Evolutionary conservation across 495 filamentous ascomycete genomes (phyloP), one percentile per base, ranked within the genome.

Genomic region (Daldinia decipiens): DNA sequence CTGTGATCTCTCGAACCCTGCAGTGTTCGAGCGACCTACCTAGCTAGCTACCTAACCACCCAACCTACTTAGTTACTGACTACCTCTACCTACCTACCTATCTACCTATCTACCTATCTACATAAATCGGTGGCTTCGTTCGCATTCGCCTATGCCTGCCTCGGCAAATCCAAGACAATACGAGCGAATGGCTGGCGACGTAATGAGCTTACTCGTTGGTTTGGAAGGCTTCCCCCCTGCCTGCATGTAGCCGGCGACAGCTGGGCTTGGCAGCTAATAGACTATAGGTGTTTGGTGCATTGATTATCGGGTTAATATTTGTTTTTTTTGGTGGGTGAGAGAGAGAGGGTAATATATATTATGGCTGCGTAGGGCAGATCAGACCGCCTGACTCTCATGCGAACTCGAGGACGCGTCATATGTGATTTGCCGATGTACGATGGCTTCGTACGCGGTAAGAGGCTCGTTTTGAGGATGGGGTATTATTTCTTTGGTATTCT

Each of bases 171-270:
- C 31, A 21, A 59, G 54, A 59, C 17, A 65, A 52, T 53, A 40
- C 38, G 56, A 59, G 57, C 43, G 19, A 32, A 66, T 59, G 31
- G 62, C 24, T 36, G 55, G 40, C 21, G 40, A 54, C 29, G 26
- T 38, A 34, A 24, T 34, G 19, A 61, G 57, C n/a, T 40, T 27
- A 51, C 54, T 61, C 27, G 56, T 67, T 34, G 53, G 34, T 11
- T n/a, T 9, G 57, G 31, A 32, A 15, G 26, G 27, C 19, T 63
- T 17, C 34, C 13, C 13, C 19, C 45, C 31, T 24, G 43, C 9
- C 43, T 47, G 17, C 43, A 47, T 47, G 43, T 47, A 47, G 43
- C 68, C 68, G 62, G 47, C 62, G 62, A 71, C 68, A 71, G 62
- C 62, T 71, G 58, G 24, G 31, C 52, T 27, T 29, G 19, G 15